Base-by-base conservation (phyloP, 1,139 yeast genomes). In the Lodderomyces oxycetoniae region DNA sequence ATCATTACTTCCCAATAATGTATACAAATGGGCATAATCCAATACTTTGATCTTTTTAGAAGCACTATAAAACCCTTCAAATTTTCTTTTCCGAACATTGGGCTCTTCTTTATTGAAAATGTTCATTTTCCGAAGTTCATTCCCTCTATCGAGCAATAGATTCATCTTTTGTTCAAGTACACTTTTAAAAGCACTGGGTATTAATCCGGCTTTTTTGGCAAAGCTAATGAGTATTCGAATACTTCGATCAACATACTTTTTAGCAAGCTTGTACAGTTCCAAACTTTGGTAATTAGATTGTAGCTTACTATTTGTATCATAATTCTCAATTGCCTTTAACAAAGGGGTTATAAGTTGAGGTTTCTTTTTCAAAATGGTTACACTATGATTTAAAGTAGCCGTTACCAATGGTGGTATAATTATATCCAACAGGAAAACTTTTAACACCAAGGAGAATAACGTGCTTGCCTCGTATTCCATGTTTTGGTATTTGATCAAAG, bases 381-480 rank as follows among this genome's bases (percentile, higher is more conserved):
- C 58, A 33, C 79, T 55, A 45, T 72, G 71, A 47, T 75, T 70
- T 20, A 78, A 55, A 1, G 77, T 60, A 2, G 83, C 77, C 5
- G 80, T 67, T 26, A 77, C 69, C 3, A 79, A 45, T 3, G 79
- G 74, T 1, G 82, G 60, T 3, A 77, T 66, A 42, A 79, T 56
- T 33, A 77, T 65, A 40, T 78, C 82, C 21, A 68, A 75, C 25
- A 66, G 63, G 37, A 88, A 64, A 15, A 73, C 63, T 32, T 67
- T 63, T 32, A 87, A 60, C 26, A 89, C 55, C 32, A 77, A 57
- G 46, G 87, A 95, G 32, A 91, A 62, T 33, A 84, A 63, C 2
- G 74, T 79, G 36, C 70, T 71, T 0, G 91, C 83, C 54, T 89
- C 95, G 6, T 82, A 75, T 46, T 83, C 88, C 45, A 87, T 59